Evolutionary conservation across 75 land plant species (phyloP).

Genomic region (Pinus tabuliformis): DNA sequence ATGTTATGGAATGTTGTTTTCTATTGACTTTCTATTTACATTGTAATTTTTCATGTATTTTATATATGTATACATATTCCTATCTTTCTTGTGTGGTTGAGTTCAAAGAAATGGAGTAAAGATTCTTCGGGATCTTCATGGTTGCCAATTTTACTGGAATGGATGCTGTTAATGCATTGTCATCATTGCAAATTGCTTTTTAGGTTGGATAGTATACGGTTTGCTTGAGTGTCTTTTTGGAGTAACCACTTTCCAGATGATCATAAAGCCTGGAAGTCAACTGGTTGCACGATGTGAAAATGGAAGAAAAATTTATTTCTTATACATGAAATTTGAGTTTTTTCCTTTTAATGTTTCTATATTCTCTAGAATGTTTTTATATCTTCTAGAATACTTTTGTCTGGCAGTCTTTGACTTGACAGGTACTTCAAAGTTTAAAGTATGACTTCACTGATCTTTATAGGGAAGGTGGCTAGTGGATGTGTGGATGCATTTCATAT

Average conservation of each 20-base stretch:
- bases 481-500: background rate
- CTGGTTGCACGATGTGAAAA: background rate
- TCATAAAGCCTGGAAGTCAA: background rate
- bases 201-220: background rate
- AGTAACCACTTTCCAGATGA: background rate
- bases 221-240: background rate
- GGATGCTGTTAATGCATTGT: background rate
- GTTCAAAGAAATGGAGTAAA: background rate
- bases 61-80: background rate
- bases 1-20: background rate
- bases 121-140: background rate
- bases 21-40: background rate
- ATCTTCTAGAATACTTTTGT: background rate
- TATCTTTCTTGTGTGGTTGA: background rate
- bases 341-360: background rate
- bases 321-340: background rate
- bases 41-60: background rate
- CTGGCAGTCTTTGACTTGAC: constrained; percentile 2
- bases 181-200: background rate
- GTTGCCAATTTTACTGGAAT: background rate
- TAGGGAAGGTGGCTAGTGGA: background rate
- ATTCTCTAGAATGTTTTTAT: background rate
- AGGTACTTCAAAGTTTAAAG: background rate
- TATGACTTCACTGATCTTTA: background rate
- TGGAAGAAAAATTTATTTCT: background rate